These are phyloP conservation scores for Aechmea fasciata DNA, from an alignment of 176 grass and related monocot genomes.

Conservation along the genomic window DNA sequence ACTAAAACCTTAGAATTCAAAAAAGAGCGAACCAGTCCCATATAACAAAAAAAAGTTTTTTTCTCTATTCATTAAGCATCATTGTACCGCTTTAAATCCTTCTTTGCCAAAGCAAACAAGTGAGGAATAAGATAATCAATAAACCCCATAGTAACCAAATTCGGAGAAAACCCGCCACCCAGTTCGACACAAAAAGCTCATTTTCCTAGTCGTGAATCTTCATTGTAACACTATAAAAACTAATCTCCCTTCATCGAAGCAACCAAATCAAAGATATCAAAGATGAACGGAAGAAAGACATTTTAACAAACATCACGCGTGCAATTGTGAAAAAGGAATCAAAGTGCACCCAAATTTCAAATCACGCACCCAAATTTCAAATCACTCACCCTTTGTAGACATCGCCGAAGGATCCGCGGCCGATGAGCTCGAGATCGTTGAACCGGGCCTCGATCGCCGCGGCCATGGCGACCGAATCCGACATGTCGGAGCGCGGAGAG, in stretches of 20 bases:
- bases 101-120: too few species aligned
- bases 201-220: not conserved
- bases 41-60: too few species aligned
- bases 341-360: slow-evolving; percentile 1
- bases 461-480: slow-evolving; percentile 51
- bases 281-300: not conserved
- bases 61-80: too few species aligned
- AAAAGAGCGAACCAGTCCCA: too few species aligned
- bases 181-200: not conserved
- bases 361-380: slow-evolving; percentile 33
- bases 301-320: too few species aligned
- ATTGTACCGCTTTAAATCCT: too few species aligned
- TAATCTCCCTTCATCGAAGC: not conserved
- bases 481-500: slow-evolving; percentile 23
- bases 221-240: not conserved
- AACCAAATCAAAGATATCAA: not conserved
- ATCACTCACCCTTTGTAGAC: slow-evolving; percentile 74
- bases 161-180: too few species aligned
- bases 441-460: slow-evolving; percentile 73
- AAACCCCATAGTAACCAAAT: too few species aligned
- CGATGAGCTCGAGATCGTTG: slow-evolving; percentile 73
- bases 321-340: not conserved
- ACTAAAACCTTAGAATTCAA: too few species aligned
- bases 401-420: slow-evolving; percentile 77
- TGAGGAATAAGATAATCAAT: too few species aligned